Evolutionary conservation across 2,329 filamentous ascomycete genomes (phyloP), one percentile per base, ranked within the genome.

Genomic region (Paraphoma sp.): DNA sequence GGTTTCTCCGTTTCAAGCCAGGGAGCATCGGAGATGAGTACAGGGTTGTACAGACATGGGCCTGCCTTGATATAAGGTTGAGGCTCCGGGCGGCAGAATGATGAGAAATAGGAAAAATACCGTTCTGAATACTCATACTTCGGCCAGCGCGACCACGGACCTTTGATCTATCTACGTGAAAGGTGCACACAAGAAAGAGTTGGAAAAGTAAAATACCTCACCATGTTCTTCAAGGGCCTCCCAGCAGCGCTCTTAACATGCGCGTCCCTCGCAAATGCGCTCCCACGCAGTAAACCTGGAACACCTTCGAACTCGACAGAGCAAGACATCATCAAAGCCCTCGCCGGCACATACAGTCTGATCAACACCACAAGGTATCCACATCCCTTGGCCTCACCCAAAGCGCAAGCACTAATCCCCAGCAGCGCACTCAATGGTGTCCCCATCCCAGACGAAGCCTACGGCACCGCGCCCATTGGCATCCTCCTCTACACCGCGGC

Each of bases 331-430:
- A 46, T 68, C 46, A 53, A 48, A 8, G 57, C 67, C 0, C 53
- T 71, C 3, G 65, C 67, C 0, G 68, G 68, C 6, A 70, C 65
- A 4, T 71, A 70, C 48, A 51, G 60, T 0, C 64, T 71, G 8
- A 43, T 71, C 47, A 71, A 71, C 56, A 70, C 67, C 6, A 65
- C 58, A 44, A 63, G 54, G 59, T 62, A 48, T 17, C 2, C 17
- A 6, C 11, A 29, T 45, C n/a, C 47, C 23, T 17, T 16, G 14
- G 17, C 6, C 18, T 18, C 9, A 1, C 16, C 11, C 10, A 14
- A 18, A 16, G 4, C 28, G 3, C 17, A 12, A 28, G 7, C 7
- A 11, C 57, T 59, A 44, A 56, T 38, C 12, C 14, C 14, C 16
- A 29, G 3, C 28, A 65, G 63, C 56, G 62, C 67, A 1, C 53